Conservation (phyloP, 2,329 filamentous ascomycete genomes). For the Calonectria henricotiae region DNA sequence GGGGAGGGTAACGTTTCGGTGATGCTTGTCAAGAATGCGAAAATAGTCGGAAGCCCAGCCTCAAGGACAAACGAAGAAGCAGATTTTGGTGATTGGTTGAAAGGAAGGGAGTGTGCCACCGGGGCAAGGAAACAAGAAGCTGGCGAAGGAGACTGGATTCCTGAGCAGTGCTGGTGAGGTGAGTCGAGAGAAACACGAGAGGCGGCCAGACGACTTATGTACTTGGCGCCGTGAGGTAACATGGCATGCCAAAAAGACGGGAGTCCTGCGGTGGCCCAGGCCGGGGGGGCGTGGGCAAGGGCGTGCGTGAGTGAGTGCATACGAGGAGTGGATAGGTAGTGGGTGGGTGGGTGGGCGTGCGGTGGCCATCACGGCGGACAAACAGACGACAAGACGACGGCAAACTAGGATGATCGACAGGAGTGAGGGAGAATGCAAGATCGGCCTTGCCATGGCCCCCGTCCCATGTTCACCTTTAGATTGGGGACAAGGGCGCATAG, state of each 20-base stretch:
- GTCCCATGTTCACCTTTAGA: not conserved
- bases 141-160: conserved; percentile 43
- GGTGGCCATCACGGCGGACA: not conserved
- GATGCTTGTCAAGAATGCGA: conserved; percentile 11
- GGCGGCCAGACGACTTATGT: conserved; percentile 46
- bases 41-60: conserved; percentile 31
- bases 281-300: conserved; percentile 10
- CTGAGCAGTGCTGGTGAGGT: conserved; percentile 48
- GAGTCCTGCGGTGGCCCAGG: conserved; percentile 16
- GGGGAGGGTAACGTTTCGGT: not conserved
- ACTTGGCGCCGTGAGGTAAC: conserved; percentile 34
- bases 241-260: conserved; percentile 1
- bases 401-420: conserved; percentile 30
- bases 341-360: conserved; percentile 1
- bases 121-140: conserved; percentile 37
- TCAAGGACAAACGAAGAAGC: conserved; percentile 23
- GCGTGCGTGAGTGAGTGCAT: conserved; percentile 1
- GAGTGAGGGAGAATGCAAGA: conserved; percentile 35
- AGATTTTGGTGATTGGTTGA: conserved; percentile 8
- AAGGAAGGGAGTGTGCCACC: conserved; percentile 36
- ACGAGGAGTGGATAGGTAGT: conserved; percentile 18
- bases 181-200: conserved; percentile 20
- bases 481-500: conserved; percentile 28
- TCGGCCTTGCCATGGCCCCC: conserved; percentile 33
- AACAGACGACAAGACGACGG: conserved; percentile 7